Evolutionary conservation across 2,329 filamentous ascomycete genomes (phyloP), one percentile per base, ranked within the genome.

Genomic region (Aspergillus glaucus): DNA sequence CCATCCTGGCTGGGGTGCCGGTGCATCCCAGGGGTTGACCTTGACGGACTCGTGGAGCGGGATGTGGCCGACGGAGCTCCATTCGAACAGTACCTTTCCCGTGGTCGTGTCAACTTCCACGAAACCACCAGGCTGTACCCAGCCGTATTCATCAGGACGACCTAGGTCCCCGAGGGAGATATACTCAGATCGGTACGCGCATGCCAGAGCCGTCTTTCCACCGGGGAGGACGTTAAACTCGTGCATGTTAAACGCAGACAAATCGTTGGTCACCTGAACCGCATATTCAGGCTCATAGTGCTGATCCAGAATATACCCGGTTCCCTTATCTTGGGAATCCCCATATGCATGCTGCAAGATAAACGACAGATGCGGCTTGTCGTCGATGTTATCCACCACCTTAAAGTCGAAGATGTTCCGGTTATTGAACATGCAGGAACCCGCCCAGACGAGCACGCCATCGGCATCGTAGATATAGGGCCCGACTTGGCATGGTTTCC

Each of bases 381-480:
- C 69, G 44, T 73, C 67, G 55, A 75, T 76, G 43, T 62, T 61
- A 49, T 64, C 56, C 46, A 72, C 75, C 26, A 72, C 69, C 45
- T 70, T 70, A 48, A 75, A 74, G 46, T 73, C 70, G 60, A 77
- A 75, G 43, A 69, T 65, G 42, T 73, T 75, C 45, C 69, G 71
- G 12, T 76, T 75, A 28, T 75, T 71, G 50, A 67, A 68, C 46
- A 69, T 61, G 49, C 71, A 71, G 24, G 73, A 74, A 24, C 75
- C 75, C 15, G 71, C 71, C 70, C 74, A 79, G 21, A 78, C 61
- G 39, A 79, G 66, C 62, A 71, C 67, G 45, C 74, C 74, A 57
- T 68, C 64, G 52, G 71, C 73, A 58, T 77, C 75, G 55, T 75
- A 77, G 34, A 77, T 77, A 54, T 77, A 71, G 22, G 75, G 69